Evolutionary conservation across 2,329 filamentous ascomycete genomes (phyloP), one percentile per base, ranked within the genome.

Genomic region (Salinomyces thailandicus): DNA sequence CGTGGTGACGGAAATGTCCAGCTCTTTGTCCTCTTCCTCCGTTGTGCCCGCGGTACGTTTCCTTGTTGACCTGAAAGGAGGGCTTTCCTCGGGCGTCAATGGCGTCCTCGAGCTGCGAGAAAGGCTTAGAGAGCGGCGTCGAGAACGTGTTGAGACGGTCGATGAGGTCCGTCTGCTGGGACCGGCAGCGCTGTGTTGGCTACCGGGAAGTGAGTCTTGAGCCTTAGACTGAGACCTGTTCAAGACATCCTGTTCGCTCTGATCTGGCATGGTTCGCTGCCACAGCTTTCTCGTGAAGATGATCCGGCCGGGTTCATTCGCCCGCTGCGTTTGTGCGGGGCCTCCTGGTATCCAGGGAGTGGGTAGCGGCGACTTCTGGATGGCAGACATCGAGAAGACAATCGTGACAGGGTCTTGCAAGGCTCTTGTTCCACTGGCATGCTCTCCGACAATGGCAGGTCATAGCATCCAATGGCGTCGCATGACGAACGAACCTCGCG

Each of bases 211-310:
- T 9, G 9, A 8, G 22, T 26, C 22, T 26, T 26, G 22, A n/a
- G n/a, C n/a, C 37, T 54, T 46, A 39, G 45, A 39, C 35, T 54
- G 49, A 54, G 51, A 54, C 51, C 40, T 50, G 50, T 51, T 51
- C 47, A 44, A 52, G 46, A 53, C 49, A 48, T 31, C 41, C 35
- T 45, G 39, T 35, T 51, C 49, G 48, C 38, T 50, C 35, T 41
- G 40, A 43, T 51, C 52, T 42, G 53, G 49, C 55, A 59, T 59
- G 42, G 44, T 58, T 52, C 54, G 50, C 49, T 57, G 52, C 54
- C 55, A 58, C 48, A 58, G 47, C 36, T 59, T 52, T 54, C 57
- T 54, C 32, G 56, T 58, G 44, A 57, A 59, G 46, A 57, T 43
- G 46, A 58, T 52, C 33, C 42, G 52, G 18, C 47, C 46, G 30